phyloP scores from a whole-genome alignment of 768 basidiomycete genomes.

The Pisolithus sp. region DNA sequence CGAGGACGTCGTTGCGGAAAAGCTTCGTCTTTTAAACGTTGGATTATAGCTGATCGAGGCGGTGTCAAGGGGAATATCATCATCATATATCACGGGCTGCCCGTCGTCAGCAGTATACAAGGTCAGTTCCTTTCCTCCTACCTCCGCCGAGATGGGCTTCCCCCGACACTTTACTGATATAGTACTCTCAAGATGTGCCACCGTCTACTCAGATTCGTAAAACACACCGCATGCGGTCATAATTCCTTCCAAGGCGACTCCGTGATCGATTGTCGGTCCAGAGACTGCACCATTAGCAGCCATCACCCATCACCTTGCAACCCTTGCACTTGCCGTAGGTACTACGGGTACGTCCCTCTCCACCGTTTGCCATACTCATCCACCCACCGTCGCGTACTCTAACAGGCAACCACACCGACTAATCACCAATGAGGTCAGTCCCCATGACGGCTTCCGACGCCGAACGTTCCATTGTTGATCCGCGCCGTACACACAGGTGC shows the following conservation, averaged over 20 bases:
- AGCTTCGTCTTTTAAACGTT: neutral
- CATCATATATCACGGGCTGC: slow-evolving; percentile 4
- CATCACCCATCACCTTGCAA: slow-evolving; percentile 45
- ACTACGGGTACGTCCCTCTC: slow-evolving; percentile 38
- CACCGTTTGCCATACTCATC: neutral
- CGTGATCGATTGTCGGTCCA: slow-evolving; percentile 47
- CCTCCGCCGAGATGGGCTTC: slow-evolving; percentile 45
- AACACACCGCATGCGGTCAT: slow-evolving; percentile 50
- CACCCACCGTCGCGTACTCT: neutral
- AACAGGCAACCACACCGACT: slow-evolving; percentile 50
- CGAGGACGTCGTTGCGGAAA: neutral
- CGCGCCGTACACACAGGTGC: slow-evolving; percentile 21
- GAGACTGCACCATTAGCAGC: slow-evolving; percentile 40
- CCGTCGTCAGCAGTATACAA: neutral
- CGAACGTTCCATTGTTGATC: slow-evolving; percentile 13
- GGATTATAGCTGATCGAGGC: slow-evolving; percentile 1
- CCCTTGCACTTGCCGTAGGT: slow-evolving; percentile 48
- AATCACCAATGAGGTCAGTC: slow-evolving; percentile 38
- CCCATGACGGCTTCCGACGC: slow-evolving; percentile 2
- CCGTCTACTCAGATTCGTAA: slow-evolving; percentile 48
- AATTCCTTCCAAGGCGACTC: slow-evolving; percentile 37
- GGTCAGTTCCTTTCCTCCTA: slow-evolving; percentile 31
- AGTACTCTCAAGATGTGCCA: slow-evolving; percentile 49
- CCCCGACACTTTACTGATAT: slow-evolving; percentile 6
- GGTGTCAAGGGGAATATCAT: slow-evolving; percentile 8